Evolutionary conservation across 2,329 filamentous ascomycete species (phyloP).

Genomic region (Hymenoscyphus occultus): DNA sequence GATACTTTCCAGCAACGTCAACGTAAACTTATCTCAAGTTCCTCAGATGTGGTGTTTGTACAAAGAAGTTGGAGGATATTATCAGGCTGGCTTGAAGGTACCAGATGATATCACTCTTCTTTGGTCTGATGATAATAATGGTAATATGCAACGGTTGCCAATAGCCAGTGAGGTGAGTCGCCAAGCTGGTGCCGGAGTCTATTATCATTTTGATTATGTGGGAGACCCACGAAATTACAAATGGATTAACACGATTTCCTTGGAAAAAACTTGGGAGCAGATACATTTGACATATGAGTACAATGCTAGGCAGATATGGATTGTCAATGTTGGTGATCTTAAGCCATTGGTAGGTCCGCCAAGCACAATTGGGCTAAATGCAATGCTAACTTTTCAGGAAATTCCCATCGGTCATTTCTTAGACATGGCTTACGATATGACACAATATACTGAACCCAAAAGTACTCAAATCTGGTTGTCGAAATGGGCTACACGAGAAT

Average conservation of each 20-base stretch:
- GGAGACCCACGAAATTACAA: constrained; percentile 47
- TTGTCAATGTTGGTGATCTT: constrained; percentile 60
- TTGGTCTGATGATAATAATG: constrained; percentile 68
- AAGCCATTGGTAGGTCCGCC: constrained; percentile 49
- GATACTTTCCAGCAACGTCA: constrained; percentile 51
- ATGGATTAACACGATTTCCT: constrained; percentile 27
- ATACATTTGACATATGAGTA: constrained; percentile 56
- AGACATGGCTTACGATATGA: constrained; percentile 24
- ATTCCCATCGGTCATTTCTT: constrained; percentile 18
- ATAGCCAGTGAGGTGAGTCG: constrained; percentile 54
- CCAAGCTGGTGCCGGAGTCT: constrained; percentile 60
- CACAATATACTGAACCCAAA: constrained; percentile 11
- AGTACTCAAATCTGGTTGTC: constrained; percentile 15
- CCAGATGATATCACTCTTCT: constrained; percentile 66
- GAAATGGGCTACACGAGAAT: constrained; percentile 20
- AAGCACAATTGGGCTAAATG: not conserved
- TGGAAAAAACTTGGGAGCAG: constrained; percentile 55
- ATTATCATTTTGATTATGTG: constrained; percentile 57
- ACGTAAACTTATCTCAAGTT: constrained; percentile 40
- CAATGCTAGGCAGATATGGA: constrained; percentile 52
- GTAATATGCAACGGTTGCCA: constrained; percentile 60
- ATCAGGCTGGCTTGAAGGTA: constrained; percentile 58
- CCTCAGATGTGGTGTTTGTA: constrained; percentile 71
- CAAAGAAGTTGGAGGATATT: constrained; percentile 69
- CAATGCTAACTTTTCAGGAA: constrained; percentile 13